These are phyloP conservation scores for Lomentospora prolificans DNA, from an alignment of 2,329 filamentous ascomycete species.

Conservation along the genomic window DNA sequence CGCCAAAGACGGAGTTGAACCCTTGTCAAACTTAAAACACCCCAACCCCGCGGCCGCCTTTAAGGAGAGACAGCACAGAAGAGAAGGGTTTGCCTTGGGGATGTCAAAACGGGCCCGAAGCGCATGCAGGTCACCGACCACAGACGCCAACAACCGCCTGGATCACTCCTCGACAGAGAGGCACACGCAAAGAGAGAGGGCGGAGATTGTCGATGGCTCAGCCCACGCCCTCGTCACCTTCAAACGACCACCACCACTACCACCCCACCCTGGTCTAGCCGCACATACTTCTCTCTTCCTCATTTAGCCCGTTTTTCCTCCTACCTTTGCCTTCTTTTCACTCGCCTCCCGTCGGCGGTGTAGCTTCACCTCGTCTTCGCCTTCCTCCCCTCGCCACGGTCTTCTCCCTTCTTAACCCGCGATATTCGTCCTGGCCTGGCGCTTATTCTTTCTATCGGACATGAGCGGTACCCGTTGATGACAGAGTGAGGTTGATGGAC, in stretches of 20 bases:
- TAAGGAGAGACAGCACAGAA: neutral
- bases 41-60: neutral
- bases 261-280: neutral
- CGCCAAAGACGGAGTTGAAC: too few species aligned
- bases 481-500: neutral
- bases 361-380: neutral
- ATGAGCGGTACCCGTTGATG: neutral
- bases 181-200: neutral
- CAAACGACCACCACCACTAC: neutral
- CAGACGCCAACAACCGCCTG: neutral
- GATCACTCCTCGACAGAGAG: too few species aligned
- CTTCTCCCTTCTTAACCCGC: neutral
- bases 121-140: neutral
- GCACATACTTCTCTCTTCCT: neutral
- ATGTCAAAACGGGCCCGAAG: neutral
- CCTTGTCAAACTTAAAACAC: neutral
- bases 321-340: neutral
- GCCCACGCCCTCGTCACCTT: neutral
- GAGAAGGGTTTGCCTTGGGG: neutral
- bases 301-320: neutral
- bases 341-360: neutral
- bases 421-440: neutral
- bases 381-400: neutral
- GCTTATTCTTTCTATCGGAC: neutral
- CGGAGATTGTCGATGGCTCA: neutral